Evolutionary conservation across 495 filamentous ascomycete species (phyloP).

Genomic region (Annulohypoxylon nitens): DNA sequence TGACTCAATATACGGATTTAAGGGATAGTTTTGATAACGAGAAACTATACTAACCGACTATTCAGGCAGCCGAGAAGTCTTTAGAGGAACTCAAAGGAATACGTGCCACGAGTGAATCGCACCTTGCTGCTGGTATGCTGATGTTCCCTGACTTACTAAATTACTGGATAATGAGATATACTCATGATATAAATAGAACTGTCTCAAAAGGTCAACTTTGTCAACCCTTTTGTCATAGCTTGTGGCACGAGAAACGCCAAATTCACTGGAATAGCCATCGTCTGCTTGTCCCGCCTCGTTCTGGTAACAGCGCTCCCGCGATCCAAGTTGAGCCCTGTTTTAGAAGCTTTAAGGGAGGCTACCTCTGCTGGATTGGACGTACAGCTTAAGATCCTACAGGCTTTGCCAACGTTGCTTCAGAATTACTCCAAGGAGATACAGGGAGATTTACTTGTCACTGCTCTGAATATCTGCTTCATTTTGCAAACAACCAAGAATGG

Average conservation of each 20-base stretch:
- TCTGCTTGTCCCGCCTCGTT: conserved; percentile 89
- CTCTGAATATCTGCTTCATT: conserved; percentile 90
- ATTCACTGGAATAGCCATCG: conserved; percentile 85
- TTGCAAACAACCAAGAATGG: conserved; percentile 90
- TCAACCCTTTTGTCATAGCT: conserved; percentile 92
- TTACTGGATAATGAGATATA: neutral
- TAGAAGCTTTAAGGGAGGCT: conserved; percentile 88
- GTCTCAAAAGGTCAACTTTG: conserved; percentile 81
- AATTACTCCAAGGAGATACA: conserved; percentile 87
- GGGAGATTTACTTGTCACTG: conserved; percentile 81
- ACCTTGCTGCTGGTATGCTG: conserved; percentile 82
- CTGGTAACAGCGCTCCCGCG: conserved; percentile 81
- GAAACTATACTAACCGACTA: conserved; percentile 17
- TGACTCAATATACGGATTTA: neutral
- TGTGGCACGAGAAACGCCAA: conserved; percentile 90
- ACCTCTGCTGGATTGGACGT: conserved; percentile 83
- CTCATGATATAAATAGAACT: conserved; percentile 73
- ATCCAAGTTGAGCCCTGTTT: conserved; percentile 79
- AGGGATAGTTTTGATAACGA: conserved; percentile 39
- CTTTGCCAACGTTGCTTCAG: conserved; percentile 89
- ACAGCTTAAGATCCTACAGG: conserved; percentile 95
- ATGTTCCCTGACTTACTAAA: conserved; percentile 11
- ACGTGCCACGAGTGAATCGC: conserved; percentile 80
- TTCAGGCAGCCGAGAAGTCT: conserved; percentile 93
- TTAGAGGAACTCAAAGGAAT: conserved; percentile 88